These are phyloP conservation scores for Dioscorea dumetorum DNA, from an alignment of 106 monocot species.

Conservation along the genomic window DNA sequence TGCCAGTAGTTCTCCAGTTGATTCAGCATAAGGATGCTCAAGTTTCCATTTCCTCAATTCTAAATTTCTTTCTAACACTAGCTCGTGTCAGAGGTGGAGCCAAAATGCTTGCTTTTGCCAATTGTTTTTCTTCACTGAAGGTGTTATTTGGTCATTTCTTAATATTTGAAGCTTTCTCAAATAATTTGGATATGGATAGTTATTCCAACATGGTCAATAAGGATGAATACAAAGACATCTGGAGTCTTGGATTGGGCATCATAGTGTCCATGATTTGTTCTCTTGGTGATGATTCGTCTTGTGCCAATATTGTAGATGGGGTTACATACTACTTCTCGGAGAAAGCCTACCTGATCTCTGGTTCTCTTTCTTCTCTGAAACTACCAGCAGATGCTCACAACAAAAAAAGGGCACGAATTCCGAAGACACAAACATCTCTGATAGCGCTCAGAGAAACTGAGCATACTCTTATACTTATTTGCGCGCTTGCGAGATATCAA, in stretches of 20 bases:
- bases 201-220: not conserved
- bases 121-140: constrained; percentile 49
- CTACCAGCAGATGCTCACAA: constrained; percentile 26
- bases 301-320: constrained; percentile 39
- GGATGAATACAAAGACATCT: constrained; percentile 27
- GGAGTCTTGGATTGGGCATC: constrained; percentile 57
- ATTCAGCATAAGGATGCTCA: constrained; percentile 28
- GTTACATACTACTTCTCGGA: constrained; percentile 48
- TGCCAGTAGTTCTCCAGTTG: constrained; percentile 47
- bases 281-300: constrained; percentile 47
- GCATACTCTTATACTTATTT: constrained; percentile 52
- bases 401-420: constrained; percentile 36
- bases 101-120: constrained; percentile 49
- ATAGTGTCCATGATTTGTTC: constrained; percentile 47
- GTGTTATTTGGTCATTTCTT: constrained; percentile 33
- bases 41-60: constrained; percentile 24
- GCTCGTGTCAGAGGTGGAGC: constrained; percentile 65
- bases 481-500: constrained; percentile 51
- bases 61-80: constrained; percentile 78
- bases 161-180: constrained; percentile 14
- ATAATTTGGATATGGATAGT: constrained; percentile 3
- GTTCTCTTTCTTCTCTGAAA: constrained; percentile 48
- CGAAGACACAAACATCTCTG: constrained; percentile 39
- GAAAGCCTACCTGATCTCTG: constrained; percentile 40
- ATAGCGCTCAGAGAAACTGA: constrained; percentile 46